Percentiles rank a stretch among this genome's conserved stretches.
Evolutionary conservation across 1,139 yeast genomes (phyloP).

Genomic region (Diutina sp.): DNA sequence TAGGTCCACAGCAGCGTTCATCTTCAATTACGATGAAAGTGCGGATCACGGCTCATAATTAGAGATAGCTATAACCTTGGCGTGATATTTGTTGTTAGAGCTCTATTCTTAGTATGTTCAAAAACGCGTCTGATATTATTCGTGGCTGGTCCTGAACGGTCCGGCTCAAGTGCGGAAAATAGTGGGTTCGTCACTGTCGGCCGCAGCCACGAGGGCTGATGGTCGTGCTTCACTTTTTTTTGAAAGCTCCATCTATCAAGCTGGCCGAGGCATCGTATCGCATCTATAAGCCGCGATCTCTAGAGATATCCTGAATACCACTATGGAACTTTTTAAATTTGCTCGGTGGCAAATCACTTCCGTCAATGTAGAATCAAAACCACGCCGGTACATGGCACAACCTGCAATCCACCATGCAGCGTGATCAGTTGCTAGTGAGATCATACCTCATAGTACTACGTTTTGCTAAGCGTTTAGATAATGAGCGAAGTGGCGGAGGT

Average conservation of each 20-base stretch:
- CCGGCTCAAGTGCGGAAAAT: neutral
- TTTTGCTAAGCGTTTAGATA: neutral
- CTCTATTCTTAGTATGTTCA: neutral
- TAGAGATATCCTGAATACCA: neutral
- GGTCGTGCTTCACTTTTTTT: neutral
- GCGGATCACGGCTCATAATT: neutral
- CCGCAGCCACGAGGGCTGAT: neutral
- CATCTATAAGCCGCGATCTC: too few relatives aligned
- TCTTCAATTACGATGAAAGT: neutral
- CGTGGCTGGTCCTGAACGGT: neutral
- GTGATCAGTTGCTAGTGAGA: neutral
- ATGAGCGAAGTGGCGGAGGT: neutral
- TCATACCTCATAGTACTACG: neutral
- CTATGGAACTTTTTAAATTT: too few relatives aligned
- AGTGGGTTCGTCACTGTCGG: neutral
- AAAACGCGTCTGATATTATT: neutral
- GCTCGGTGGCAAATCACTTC: neutral
- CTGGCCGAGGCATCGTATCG: too few relatives aligned
- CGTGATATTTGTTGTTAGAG: neutral
- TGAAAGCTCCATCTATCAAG: too few relatives aligned
- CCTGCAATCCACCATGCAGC: neutral
- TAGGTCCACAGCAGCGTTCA: neutral
- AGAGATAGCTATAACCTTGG: neutral
- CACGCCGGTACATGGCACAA: neutral
- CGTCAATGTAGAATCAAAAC: neutral